Base-by-base conservation (phyloP, 2,329 filamentous ascomycete species). In the Microcyclospora pomicola region DNA sequence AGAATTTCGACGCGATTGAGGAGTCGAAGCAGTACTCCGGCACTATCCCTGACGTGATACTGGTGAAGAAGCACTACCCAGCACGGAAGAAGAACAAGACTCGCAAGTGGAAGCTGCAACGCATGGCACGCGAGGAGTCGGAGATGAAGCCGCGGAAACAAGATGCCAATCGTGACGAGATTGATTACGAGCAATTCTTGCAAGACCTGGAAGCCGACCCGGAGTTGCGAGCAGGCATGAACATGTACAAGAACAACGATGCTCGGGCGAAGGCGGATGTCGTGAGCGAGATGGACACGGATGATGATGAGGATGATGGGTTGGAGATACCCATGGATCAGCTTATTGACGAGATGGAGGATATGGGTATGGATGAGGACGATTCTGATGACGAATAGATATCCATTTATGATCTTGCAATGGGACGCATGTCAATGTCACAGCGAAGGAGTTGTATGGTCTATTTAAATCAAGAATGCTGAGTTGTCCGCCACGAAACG, bases 11-110 rank as follows among this genome's bases (percentile, higher is more conserved):
- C 50, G 82, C 79, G 5, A 72, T 95, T 27, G 86, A 95, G 60
- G 63, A 72, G 36, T 85, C 79, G 37, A 76, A 76, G 59, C 76
- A 79, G 36, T 88, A 92, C 62, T 68, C 75, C 2, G 80, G 77
- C 2, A 77, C 72, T 3, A 82, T 98, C 39, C 91, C 91, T 0
- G 91, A 98, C 53, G 91, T 96, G 0, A 66, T 98, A 6, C 72
- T 98, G 3, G 85, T 98, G 59, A 96, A 93, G 85, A 98, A 98
- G 63, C 79, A 84, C 71, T 98, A 92, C 64, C 77, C 81, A 41
- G 77, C 83, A 51, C 81, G 82, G 63, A 79, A 82, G 68, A 93
- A 88, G 74, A 46, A 73, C 36, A 59, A 58, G 59, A 54, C 52
- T 38, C 78, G 92, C 50, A 83, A 83, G 69, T 98, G 91, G 91